Conservation (phyloP, 164 flowering plant species). For the Vitis vinifera region DNA sequence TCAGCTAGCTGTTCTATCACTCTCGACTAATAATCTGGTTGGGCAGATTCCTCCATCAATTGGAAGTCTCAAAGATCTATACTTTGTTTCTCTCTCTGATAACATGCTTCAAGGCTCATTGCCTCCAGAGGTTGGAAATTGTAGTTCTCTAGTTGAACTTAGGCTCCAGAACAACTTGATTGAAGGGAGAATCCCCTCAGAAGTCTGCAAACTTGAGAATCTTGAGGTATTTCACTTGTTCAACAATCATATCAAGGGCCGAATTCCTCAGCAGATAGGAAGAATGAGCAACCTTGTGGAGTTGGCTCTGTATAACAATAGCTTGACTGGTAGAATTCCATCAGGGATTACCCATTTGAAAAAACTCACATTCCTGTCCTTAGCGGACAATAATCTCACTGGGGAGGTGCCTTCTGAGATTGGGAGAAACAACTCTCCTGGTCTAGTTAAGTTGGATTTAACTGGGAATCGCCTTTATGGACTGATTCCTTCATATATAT, state of each 20-base stretch:
- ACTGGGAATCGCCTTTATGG: slow-evolving; percentile 15
- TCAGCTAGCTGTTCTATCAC: slow-evolving; percentile 7
- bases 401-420: slow-evolving; percentile 15
- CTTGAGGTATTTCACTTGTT: slow-evolving; percentile 15
- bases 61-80: slow-evolving; percentile 12
- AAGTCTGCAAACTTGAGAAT: slow-evolving; percentile 12
- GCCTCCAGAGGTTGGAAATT: slow-evolving; percentile 24
- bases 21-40: slow-evolving; percentile 10
- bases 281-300: slow-evolving; percentile 11
- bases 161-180: slow-evolving; percentile 23
- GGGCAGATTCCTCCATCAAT: slow-evolving; percentile 20
- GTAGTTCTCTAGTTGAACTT: slow-evolving; percentile 17
- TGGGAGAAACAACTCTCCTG: slow-evolving; percentile 13
- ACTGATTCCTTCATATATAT: slow-evolving; percentile 15
- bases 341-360: slow-evolving; percentile 9
- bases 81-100: slow-evolving; percentile 6
- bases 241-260: slow-evolving; percentile 16
- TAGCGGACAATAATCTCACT: slow-evolving; percentile 20
- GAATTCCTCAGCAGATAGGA: slow-evolving; percentile 13
- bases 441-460: slow-evolving; percentile 14
- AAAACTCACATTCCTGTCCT: slow-evolving; percentile 14
- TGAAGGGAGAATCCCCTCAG: slow-evolving; percentile 17
- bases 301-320: slow-evolving; percentile 21
- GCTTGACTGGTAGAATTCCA: slow-evolving; percentile 19
- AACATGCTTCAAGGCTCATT: slow-evolving; percentile 20